Evolutionary conservation across 306 rosid species (phyloP).

Genomic region (Neltuma alba): DNA sequence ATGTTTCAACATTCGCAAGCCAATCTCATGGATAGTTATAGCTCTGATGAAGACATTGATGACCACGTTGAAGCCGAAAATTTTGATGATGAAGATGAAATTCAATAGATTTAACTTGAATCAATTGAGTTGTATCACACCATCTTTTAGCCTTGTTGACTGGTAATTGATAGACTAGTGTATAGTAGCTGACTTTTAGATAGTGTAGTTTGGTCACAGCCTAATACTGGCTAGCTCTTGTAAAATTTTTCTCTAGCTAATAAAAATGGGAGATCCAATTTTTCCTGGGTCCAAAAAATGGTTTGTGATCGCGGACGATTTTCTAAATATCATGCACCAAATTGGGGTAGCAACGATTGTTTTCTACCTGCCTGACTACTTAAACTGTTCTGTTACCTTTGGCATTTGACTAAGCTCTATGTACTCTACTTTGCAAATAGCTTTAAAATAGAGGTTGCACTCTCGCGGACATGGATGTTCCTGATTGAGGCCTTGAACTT

Average conservation of each 20-base stretch:
- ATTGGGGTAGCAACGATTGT: neutral
- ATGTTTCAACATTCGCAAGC: conserved; percentile 52
- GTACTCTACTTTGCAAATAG: neutral
- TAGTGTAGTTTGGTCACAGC: conserved; percentile 2
- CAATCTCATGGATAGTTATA: conserved; percentile 31
- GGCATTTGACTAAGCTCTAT: neutral
- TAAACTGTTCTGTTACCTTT: neutral
- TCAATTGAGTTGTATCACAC: conserved; percentile 15
- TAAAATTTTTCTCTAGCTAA: conserved; percentile 18
- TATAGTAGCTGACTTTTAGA: conserved; percentile 33
- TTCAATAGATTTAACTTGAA: conserved; percentile 24
- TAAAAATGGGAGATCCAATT: conserved; percentile 3
- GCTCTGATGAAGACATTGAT: conserved; percentile 47
- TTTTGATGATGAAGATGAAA: conserved; percentile 43
- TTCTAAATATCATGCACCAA: conserved; percentile 14
- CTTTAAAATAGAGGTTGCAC: neutral
- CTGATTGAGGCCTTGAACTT: neutral
- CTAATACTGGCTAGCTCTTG: neutral
- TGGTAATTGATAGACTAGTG: conserved; percentile 16
- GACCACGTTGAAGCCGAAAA: conserved; percentile 34
- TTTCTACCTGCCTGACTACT: neutral
- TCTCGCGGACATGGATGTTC: neutral
- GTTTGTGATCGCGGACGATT: neutral
- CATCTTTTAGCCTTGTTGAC: neutral
- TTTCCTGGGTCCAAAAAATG: conserved; percentile 16